phyloP scores from a whole-genome alignment of 1,284 basidiomycete species.

The Golubevia pallescens region DNA sequence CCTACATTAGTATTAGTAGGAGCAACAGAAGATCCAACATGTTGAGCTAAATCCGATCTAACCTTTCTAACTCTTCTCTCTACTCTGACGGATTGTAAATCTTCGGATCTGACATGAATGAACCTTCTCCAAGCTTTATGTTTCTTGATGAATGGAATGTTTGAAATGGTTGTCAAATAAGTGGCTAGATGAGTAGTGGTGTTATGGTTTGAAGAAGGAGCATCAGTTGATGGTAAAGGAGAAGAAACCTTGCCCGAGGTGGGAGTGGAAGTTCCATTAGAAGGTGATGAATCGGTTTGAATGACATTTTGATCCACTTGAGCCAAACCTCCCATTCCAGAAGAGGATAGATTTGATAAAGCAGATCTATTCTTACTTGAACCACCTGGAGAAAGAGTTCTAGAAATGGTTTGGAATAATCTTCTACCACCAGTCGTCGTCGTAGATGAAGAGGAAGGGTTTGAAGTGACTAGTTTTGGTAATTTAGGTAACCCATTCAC shows the following conservation, averaged over 20 bases:
- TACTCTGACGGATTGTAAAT: constrained; percentile 81
- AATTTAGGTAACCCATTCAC: constrained; percentile 17
- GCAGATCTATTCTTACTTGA: constrained; percentile 14
- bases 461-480: constrained; percentile 17
- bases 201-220: constrained; percentile 13
- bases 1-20: constrained; percentile 47
- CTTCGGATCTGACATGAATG: constrained; percentile 80
- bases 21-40: constrained; percentile 32
- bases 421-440: constrained; percentile 25
- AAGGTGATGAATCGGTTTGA: not conserved
- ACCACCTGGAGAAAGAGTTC: constrained; percentile 37
- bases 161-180: constrained; percentile 78
- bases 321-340: constrained; percentile 13
- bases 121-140: constrained; percentile 82
- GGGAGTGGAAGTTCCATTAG: not conserved
- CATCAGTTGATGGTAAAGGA: constrained; percentile 65
- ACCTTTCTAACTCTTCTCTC: constrained; percentile 86
- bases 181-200: constrained; percentile 70
- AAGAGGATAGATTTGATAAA: constrained; percentile 19
- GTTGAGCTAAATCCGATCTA: constrained; percentile 71
- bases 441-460: not conserved
- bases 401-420: constrained; percentile 44
- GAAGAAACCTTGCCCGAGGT: not conserved
- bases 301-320: too few species aligned
- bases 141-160: constrained; percentile 72